phyloP scores from a whole-genome alignment of 768 basidiomycete genomes.

The Gymnopilus dilepis region DNA sequence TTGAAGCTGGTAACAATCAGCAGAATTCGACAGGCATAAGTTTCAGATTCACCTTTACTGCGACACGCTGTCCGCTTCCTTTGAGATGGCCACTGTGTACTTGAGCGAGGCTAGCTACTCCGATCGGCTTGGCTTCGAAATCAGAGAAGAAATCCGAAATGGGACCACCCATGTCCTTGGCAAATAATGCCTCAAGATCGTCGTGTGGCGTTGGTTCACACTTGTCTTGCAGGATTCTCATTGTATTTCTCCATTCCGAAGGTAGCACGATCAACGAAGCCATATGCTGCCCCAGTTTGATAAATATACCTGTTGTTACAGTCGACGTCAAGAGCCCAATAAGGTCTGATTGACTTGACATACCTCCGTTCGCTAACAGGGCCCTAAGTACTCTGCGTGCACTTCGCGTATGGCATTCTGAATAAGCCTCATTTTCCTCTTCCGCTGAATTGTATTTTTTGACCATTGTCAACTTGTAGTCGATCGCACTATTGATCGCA shows the following conservation, averaged over 20 bases:
- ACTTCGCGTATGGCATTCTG: constrained; percentile 84
- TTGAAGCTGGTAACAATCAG: constrained; percentile 55
- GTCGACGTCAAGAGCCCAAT: background rate
- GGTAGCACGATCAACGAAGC: constrained; percentile 61
- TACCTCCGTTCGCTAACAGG: constrained; percentile 89
- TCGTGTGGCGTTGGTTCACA: constrained; percentile 89
- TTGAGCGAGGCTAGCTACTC: constrained; percentile 95
- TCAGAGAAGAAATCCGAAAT: constrained; percentile 81
- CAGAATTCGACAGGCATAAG: background rate
- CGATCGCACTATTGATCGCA: constrained; percentile 65
- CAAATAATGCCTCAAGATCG: constrained; percentile 76
- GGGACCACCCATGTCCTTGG: constrained; percentile 75
- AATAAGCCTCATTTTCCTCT: constrained; percentile 59
- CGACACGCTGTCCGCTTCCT: constrained; percentile 74
- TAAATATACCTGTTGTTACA: constrained; percentile 66
- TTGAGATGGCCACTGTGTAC: constrained; percentile 86
- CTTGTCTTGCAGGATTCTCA: constrained; percentile 80
- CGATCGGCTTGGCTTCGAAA: constrained; percentile 88
- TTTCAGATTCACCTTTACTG: constrained; percentile 70
- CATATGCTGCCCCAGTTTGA: constrained; percentile 92
- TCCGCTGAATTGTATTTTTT: constrained; percentile 55
- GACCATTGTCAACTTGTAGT: constrained; percentile 75
- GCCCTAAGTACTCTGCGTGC: constrained; percentile 80
- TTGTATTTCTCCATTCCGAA: constrained; percentile 55
- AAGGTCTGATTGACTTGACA: constrained; percentile 24